phyloP scores from a whole-genome alignment of 2,329 filamentous ascomycete genomes.

The Colletotrichum somersetense region DNA sequence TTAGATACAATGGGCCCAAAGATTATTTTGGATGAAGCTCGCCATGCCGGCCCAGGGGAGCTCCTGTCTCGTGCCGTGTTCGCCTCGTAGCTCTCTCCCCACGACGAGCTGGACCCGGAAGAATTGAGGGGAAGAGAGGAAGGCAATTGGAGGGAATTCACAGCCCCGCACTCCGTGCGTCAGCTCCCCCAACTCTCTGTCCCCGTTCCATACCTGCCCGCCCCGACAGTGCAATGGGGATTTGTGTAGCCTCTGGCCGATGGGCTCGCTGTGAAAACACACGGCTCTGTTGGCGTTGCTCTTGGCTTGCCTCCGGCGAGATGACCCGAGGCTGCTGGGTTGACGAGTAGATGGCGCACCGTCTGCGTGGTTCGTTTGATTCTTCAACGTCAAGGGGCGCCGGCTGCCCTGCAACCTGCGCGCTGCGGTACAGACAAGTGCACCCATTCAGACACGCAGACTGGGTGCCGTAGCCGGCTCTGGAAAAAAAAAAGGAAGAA shows the following conservation, averaged over 20 bases:
- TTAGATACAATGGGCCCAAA: slow-evolving; percentile 15
- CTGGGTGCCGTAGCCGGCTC: no score
- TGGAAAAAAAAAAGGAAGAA: not conserved
- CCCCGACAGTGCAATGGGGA: slow-evolving; percentile 10
- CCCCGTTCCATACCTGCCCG: not conserved
- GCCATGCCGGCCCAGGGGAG: slow-evolving; percentile 17
- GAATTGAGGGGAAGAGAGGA: slow-evolving; percentile 53
- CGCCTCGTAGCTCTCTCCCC: slow-evolving; percentile 19
- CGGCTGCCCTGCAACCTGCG: not conserved
- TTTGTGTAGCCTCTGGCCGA: not conserved
- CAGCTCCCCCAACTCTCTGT: slow-evolving; percentile 25
- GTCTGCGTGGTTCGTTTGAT: not conserved
- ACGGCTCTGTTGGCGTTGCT: not conserved
- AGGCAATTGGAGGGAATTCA: slow-evolving; percentile 44
- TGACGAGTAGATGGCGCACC: not conserved
- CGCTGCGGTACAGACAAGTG: not conserved
- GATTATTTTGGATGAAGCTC: slow-evolving; percentile 36
- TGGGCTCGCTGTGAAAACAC: not conserved
- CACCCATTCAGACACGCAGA: not conserved
- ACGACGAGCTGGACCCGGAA: slow-evolving; percentile 47
- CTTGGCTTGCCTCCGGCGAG: not conserved
- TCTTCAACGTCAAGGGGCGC: slow-evolving; percentile 12
- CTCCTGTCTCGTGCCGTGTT: slow-evolving; percentile 21
- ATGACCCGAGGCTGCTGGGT: not conserved
- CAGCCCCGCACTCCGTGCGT: slow-evolving; percentile 38